These are phyloP conservation scores for Apostasia ramifera DNA, from an alignment of 106 monocot genomes.

Conservation along the genomic window DNA sequence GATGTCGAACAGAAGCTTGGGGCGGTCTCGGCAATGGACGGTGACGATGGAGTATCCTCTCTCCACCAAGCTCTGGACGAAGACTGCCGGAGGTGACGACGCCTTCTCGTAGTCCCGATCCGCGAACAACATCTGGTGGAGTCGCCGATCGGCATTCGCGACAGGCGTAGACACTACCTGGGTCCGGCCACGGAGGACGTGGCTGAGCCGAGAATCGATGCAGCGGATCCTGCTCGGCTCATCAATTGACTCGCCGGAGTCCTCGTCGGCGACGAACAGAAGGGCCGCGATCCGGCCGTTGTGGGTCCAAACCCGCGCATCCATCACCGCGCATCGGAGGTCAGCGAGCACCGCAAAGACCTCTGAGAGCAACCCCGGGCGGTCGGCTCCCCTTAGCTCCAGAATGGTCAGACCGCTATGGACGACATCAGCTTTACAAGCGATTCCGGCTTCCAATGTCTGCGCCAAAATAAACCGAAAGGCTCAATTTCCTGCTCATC, in stretches of 20 bases:
- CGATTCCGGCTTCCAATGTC: background rate
- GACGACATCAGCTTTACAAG: background rate
- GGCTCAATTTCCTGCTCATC: background rate
- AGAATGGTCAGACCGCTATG: slow-evolving; percentile 18
- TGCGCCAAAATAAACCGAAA: background rate
- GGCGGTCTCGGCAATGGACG: slow-evolving; percentile 57
- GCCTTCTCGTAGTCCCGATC: slow-evolving; percentile 48
- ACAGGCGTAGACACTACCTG: background rate
- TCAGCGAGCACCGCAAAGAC: slow-evolving; percentile 42
- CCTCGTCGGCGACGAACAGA: slow-evolving; percentile 22
- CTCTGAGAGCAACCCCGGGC: slow-evolving; percentile 45
- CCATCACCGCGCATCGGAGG: slow-evolving; percentile 11
- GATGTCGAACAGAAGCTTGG: slow-evolving; percentile 73
- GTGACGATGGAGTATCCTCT: slow-evolving; percentile 66
- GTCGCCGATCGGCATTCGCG: slow-evolving; percentile 11
- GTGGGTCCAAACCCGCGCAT: slow-evolving; percentile 54
- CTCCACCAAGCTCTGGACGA: slow-evolving; percentile 60
- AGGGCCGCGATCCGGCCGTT: slow-evolving; percentile 40
- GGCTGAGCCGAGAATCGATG: slow-evolving; percentile 10
- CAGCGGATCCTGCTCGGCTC: slow-evolving; percentile 11
- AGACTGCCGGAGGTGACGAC: slow-evolving; percentile 21
- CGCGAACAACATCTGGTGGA: slow-evolving; percentile 28
- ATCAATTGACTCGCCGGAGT: background rate
- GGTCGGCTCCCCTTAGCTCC: slow-evolving; percentile 30
- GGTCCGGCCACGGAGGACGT: slow-evolving; percentile 16